phyloP scores from a whole-genome alignment of 306 rosid genomes.

The Lathyrus tuberosus region DNA sequence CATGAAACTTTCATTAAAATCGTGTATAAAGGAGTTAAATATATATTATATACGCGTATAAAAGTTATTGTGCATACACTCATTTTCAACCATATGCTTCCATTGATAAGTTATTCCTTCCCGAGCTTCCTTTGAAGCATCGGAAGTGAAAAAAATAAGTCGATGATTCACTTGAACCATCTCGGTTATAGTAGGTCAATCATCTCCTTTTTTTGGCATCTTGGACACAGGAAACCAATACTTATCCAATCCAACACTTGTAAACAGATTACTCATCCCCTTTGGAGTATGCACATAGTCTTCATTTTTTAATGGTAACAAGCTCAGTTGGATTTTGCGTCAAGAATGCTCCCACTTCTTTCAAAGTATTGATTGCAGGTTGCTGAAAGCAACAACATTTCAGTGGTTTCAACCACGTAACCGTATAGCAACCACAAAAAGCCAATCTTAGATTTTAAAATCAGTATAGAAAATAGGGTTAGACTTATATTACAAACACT shows the following conservation, averaged over 20 bases:
- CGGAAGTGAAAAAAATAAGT: slow-evolving; percentile 89
- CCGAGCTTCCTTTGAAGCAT: slow-evolving; percentile 80
- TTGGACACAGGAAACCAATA: slow-evolving; percentile 90
- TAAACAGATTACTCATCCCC: slow-evolving; percentile 74
- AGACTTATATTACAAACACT: slow-evolving; percentile 78
- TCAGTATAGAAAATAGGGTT: slow-evolving; percentile 13
- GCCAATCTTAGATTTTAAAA: slow-evolving; percentile 14
- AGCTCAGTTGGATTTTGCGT: slow-evolving; percentile 75
- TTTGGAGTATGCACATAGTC: slow-evolving; percentile 94
- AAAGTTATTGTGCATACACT: slow-evolving; percentile 60
- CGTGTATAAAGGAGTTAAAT: slow-evolving; percentile 1
- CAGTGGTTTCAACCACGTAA: slow-evolving; percentile 17
- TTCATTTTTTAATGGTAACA: slow-evolving; percentile 89
- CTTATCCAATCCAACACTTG: slow-evolving; percentile 77
- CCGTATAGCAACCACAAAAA: slow-evolving; percentile 8
- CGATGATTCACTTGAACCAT: slow-evolving; percentile 85
- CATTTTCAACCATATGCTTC: slow-evolving; percentile 94
- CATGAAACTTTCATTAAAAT: slow-evolving; percentile 16
- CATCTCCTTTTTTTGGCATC: slow-evolving; percentile 89
- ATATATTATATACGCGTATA: no score
- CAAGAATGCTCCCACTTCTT: slow-evolving; percentile 90
- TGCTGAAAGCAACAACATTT: slow-evolving; percentile 64
- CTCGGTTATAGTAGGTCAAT: slow-evolving; percentile 86
- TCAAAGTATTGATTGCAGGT: slow-evolving; percentile 89
- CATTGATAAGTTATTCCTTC: slow-evolving; percentile 98